Conservation (phyloP, 345 rosid genomes). For the Acer saccharum region DNA sequence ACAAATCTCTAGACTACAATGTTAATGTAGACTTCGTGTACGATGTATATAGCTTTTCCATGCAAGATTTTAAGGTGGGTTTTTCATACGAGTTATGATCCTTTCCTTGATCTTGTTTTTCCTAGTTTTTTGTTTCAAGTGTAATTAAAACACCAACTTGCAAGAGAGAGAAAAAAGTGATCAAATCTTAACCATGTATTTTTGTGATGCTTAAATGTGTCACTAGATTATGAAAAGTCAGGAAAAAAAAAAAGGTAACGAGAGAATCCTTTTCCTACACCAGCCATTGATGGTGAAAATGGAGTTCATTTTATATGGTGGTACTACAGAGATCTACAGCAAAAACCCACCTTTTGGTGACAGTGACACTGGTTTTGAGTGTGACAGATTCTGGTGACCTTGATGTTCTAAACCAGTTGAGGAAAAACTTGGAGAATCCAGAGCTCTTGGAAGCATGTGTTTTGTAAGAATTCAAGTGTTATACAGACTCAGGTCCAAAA, state of each 20-base stretch:
- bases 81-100: no score
- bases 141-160: no score
- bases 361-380: conserved; percentile 33
- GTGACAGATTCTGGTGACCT: conserved; percentile 56
- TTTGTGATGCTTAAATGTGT: no score
- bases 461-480: conserved; percentile 44
- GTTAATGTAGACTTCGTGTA: neutral
- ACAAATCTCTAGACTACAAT: neutral
- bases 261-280: no score
- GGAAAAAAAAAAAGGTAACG: no score
- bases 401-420: conserved; percentile 53
- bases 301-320: conserved; percentile 24
- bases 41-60: conserved; percentile 2
- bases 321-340: conserved; percentile 30
- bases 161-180: no score
- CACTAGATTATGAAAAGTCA: no score
- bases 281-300: conserved; percentile 21
- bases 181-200: no score
- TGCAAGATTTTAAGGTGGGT: conserved; percentile 22
- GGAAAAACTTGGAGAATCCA: conserved; percentile 65
- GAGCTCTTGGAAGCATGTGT: conserved; percentile 66
- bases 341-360: conserved; percentile 36
- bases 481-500: no score
- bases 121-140: no score
- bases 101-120: no score